Conservation (phyloP, 768 basidiomycete species). For the Podaxis sp. region DNA sequence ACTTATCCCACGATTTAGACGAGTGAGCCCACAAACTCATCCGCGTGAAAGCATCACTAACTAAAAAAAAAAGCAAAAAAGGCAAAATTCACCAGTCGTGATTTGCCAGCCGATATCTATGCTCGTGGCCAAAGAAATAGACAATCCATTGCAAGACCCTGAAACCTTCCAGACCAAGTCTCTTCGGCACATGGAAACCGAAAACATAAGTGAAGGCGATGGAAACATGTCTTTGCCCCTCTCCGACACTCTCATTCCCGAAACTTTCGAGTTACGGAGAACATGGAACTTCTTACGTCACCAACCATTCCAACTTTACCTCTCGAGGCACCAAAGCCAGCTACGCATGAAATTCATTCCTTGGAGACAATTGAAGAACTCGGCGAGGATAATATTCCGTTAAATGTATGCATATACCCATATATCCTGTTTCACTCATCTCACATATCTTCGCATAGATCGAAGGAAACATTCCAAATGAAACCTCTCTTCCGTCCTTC, state of each 20-base stretch:
- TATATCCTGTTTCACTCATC: not conserved
- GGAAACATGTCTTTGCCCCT: conserved; percentile 24
- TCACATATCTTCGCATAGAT: not conserved
- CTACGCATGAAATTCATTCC: not conserved
- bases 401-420: conserved; percentile 4
- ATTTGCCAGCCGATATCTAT: not conserved
- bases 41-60: not conserved
- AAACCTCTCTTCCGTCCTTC: not conserved
- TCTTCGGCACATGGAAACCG: not conserved
- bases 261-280: conserved; percentile 26
- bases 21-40: not conserved
- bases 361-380: not conserved
- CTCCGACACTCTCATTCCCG: conserved; percentile 26
- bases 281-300: not conserved
- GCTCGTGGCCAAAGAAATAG: not conserved
- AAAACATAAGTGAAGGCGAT: not conserved
- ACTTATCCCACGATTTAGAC: not conserved
- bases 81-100: not conserved
- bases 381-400: not conserved
- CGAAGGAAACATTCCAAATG: not conserved
- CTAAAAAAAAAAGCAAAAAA: not conserved
- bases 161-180: too few species aligned
- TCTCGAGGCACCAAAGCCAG: not conserved
- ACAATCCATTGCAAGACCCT: not conserved
- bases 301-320: not conserved